Base-by-base conservation (phyloP, 164 flowering plant species). In the Warburgia ugandensis region DNA sequence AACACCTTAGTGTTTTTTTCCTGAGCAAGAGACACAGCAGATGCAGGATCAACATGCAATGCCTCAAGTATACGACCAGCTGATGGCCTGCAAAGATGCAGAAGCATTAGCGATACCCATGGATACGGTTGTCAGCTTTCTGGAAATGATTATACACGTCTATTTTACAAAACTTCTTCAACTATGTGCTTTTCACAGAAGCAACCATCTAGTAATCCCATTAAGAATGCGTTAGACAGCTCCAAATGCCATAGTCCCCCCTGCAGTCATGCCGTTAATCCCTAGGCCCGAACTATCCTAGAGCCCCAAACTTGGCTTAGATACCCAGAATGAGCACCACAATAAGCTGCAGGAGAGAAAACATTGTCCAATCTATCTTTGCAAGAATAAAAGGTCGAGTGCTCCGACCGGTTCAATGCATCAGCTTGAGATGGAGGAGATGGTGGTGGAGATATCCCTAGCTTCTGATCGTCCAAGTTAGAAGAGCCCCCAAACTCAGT, bases 351-450 rank as follows among this genome's bases (percentile, higher is more conserved):
- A 83, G 81, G 83, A 79, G 73, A 73, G 80, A 68, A 78, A 87
- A 84, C 77, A 80, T 74, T 82, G 81, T 74, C 83, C 76, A 50
- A 50, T 51, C 78, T 77, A 84, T 79, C 90, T 73, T 82, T 78
- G 95, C 87, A 83, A 78, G 71, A 81, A 76, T 78, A 60, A 92
- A 85, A 82, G 95, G 86, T 81, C 81, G 66, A 83, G 92, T 84
- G 92, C 90, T 79, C 96, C 95, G 97, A 92, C 99, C 99, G 95
- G 87, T 67, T 92, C 64, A 72, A 60, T 57, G 57, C 53, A 71
- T 78, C 82, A 69, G 76, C 74, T 54, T 76, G 85, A 28, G 76
- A 71, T 60, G 83, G 80, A 63, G 96, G 86, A 63, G 97, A 86
- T 69, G 76, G 65, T 63, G 97, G 99, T 59, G 99, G 95, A 59